Conservation (phyloP, 1,284 basidiomycete species). For the Anthracocystis panici-leucophaei region DNA sequence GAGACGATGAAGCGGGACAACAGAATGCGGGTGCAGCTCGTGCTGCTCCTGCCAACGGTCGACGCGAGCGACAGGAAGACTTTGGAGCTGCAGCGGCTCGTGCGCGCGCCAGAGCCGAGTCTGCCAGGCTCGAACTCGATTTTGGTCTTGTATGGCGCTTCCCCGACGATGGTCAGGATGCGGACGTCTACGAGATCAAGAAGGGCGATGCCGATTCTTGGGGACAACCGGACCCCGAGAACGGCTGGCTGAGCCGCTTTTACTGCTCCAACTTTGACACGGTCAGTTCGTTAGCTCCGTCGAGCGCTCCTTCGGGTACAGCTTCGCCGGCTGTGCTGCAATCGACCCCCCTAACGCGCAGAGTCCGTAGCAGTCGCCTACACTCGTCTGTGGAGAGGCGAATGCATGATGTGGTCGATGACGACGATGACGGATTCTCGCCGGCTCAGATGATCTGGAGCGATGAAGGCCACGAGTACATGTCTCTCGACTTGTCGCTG, state of each 20-base stretch:
- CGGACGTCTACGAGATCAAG: conserved; percentile 46
- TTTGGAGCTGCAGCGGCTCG: conserved; percentile 35
- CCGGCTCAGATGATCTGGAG: conserved; percentile 58
- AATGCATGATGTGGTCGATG: conserved; percentile 46
- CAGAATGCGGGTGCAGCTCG: background rate
- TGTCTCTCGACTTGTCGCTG: conserved; percentile 55
- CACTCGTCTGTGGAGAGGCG: conserved; percentile 47
- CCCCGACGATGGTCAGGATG: conserved; percentile 61
- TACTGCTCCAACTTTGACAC: conserved; percentile 60
- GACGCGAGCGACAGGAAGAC: conserved; percentile 25
- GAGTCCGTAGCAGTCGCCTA: conserved; percentile 36
- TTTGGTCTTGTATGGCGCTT: conserved; percentile 63
- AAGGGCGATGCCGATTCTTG: conserved; percentile 48
- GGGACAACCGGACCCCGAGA: conserved; percentile 60
- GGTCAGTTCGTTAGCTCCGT: conserved; percentile 34
- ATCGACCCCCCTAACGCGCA: conserved; percentile 46
- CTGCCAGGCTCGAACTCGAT: conserved; percentile 56
- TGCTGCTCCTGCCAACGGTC: conserved; percentile 6
- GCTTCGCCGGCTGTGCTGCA: conserved; percentile 45
- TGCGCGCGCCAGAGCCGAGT: conserved; percentile 43
- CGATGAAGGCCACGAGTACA: conserved; percentile 62
- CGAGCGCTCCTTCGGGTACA: conserved; percentile 37
- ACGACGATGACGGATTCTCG: conserved; percentile 34
- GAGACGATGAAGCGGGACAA: conserved; percentile 9
- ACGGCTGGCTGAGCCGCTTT: conserved; percentile 64